These are phyloP conservation scores for Pythium grandisporangium DNA, from an alignment of 352 stramenopile species.

Conservation along the genomic window DNA sequence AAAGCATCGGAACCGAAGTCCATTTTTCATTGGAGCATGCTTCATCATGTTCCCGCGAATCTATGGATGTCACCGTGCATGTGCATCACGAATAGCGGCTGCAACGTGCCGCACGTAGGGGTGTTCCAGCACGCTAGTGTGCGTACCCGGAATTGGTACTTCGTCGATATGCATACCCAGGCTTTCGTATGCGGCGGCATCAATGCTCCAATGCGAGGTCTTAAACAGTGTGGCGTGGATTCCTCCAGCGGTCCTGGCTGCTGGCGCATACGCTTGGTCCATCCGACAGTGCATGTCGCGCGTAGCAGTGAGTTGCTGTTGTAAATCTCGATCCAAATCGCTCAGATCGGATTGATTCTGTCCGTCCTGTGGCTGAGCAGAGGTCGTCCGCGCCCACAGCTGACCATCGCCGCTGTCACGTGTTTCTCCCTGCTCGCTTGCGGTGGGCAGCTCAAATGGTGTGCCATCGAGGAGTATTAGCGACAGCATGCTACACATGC, in stretches of 20 bases:
- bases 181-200: slow-evolving; percentile 6
- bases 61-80: neutral
- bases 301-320: slow-evolving; percentile 22
- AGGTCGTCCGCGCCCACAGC: slow-evolving; percentile 6
- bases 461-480: slow-evolving; percentile 34
- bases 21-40: too few relatives aligned
- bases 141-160: slow-evolving; percentile 12
- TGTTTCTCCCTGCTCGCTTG: neutral
- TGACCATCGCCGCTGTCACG: too few relatives aligned
- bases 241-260: too few relatives aligned
- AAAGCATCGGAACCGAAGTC: too few relatives aligned
- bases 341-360: slow-evolving; percentile 5
- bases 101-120: slow-evolving; percentile 19
- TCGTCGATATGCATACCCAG: slow-evolving; percentile 5
- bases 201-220: slow-evolving; percentile 20
- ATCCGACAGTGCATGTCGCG: slow-evolving; percentile 28
- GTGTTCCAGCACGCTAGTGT: slow-evolving; percentile 22
- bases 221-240: too few relatives aligned
- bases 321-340: slow-evolving; percentile 11
- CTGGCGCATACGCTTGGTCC: slow-evolving; percentile 24
- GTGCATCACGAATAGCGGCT: slow-evolving; percentile 3
- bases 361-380: slow-evolving; percentile 10
- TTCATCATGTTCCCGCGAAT: too few relatives aligned
- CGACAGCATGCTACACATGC: too few relatives aligned
- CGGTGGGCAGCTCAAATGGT: slow-evolving; percentile 11